phyloP scores from a whole-genome alignment of 805 yeast genomes.

The Lipomyces starkeyi region DNA sequence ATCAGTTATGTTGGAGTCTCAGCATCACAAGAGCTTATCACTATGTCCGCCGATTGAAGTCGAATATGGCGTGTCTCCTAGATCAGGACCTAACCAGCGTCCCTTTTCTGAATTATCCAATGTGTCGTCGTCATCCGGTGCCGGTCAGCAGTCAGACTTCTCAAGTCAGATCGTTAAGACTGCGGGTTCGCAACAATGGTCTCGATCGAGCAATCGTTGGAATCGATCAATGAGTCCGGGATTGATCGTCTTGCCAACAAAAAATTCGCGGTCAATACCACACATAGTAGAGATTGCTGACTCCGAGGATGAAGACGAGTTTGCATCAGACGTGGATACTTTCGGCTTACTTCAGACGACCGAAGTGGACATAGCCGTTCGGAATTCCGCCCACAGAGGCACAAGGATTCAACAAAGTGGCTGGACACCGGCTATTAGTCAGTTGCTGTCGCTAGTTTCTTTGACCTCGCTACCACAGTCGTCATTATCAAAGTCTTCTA shows the following conservation, averaged over 20 bases:
- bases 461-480: not conserved
- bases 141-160: not conserved
- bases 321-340: not conserved
- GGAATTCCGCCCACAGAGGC: not conserved
- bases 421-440: not conserved
- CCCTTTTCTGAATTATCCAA: not conserved
- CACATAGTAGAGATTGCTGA: slow-evolving; percentile 1
- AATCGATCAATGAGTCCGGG: not conserved
- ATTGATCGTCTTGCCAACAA: not conserved
- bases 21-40: too few relatives aligned
- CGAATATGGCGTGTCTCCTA: not conserved
- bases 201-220: not conserved
- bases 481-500: not conserved
- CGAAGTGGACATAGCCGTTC: not conserved
- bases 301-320: not conserved
- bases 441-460: not conserved
- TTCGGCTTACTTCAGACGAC: not conserved
- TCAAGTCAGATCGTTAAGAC: not conserved
- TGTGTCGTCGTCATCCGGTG: not conserved
- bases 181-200: not conserved
- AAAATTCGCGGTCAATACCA: not conserved
- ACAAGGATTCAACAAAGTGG: not conserved
- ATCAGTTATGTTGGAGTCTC: too few relatives aligned
- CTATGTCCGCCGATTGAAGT: too few relatives aligned
- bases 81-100: not conserved